Conservation (phyloP, 345 rosid genomes). For the Ailanthus altissimus region DNA sequence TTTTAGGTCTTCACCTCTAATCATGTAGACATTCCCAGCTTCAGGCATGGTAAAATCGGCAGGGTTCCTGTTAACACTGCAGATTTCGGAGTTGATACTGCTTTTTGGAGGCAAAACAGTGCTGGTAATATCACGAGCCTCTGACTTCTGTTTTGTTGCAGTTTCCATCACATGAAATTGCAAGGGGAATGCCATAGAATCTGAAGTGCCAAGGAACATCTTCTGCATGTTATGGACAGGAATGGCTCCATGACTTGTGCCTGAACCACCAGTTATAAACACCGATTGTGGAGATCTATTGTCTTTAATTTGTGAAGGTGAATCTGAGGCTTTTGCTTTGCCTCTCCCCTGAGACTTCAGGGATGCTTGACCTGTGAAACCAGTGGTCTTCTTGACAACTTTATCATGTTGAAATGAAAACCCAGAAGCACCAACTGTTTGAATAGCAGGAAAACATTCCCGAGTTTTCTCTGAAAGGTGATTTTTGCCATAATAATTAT, state of each 20-base stretch:
- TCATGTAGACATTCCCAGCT: conserved; percentile 68
- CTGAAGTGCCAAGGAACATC: conserved; percentile 43
- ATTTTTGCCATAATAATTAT: conserved; percentile 42
- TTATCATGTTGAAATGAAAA: conserved; percentile 50
- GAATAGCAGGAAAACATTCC: conserved; percentile 35
- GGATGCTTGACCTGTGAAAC: conserved; percentile 40
- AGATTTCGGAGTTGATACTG: conserved; percentile 40
- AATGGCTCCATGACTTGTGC: conserved; percentile 39
- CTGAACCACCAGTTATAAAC: conserved; percentile 37
- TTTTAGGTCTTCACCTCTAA: conserved; percentile 56
- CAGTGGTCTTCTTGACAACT: conserved; percentile 35
- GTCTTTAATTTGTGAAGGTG: conserved; percentile 37
- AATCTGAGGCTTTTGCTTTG: conserved; percentile 42
- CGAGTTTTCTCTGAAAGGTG: conserved; percentile 36
- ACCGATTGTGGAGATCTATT: conserved; percentile 32
- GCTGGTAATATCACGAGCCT: conserved; percentile 28
- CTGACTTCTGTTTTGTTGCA: conserved; percentile 41
- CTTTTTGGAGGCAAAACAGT: conserved; percentile 35
- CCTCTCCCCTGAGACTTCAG: conserved; percentile 46
- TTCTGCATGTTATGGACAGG: conserved; percentile 46
- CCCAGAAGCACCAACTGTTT: conserved; percentile 53
- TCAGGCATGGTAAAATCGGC: conserved; percentile 80
- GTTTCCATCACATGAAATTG: conserved; percentile 36
- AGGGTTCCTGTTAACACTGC: conserved; percentile 82
- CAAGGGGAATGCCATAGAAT: conserved; percentile 45